phyloP scores from a whole-genome alignment of 1,139 yeast genomes.

The Yamadazyma jaroonii region DNA sequence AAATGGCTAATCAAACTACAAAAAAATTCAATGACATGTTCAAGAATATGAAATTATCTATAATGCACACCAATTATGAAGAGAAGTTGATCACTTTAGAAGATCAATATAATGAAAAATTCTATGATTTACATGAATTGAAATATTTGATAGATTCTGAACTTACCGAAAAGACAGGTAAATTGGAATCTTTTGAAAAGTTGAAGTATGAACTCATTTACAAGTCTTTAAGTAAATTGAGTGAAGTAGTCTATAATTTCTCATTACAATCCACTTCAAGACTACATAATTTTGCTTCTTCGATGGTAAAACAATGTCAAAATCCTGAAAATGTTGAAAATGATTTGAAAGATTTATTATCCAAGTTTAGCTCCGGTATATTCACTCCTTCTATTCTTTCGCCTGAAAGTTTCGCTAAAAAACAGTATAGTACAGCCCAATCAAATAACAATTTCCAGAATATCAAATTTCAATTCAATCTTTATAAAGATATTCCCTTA shows the following conservation, averaged over 20 bases:
- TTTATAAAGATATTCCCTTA: conserved; percentile 42
- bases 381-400: conserved; percentile 36
- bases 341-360: conserved; percentile 27
- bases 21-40: conserved; percentile 33
- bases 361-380: conserved; percentile 36
- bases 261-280: conserved; percentile 26
- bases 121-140: conserved; percentile 30
- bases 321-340: conserved; percentile 23
- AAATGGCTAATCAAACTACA: conserved; percentile 25
- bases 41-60: conserved; percentile 26
- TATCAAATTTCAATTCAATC: conserved; percentile 36
- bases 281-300: conserved; percentile 26
- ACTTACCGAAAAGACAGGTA: conserved; percentile 20
- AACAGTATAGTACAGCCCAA: conserved; percentile 25
- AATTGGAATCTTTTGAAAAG: conserved; percentile 37
- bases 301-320: conserved; percentile 24
- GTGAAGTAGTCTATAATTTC: conserved; percentile 32
- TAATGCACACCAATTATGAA: conserved; percentile 30
- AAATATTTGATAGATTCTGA: conserved; percentile 32
- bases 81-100: conserved; percentile 30
- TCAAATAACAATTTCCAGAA: conserved; percentile 38
- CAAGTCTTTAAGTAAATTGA: conserved; percentile 33
- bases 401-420: conserved; percentile 23
- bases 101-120: conserved; percentile 29
- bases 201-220: conserved; percentile 34